Evolutionary conservation across 345 rosid species (phyloP).

Genomic region (Syzygium aqueum): DNA sequence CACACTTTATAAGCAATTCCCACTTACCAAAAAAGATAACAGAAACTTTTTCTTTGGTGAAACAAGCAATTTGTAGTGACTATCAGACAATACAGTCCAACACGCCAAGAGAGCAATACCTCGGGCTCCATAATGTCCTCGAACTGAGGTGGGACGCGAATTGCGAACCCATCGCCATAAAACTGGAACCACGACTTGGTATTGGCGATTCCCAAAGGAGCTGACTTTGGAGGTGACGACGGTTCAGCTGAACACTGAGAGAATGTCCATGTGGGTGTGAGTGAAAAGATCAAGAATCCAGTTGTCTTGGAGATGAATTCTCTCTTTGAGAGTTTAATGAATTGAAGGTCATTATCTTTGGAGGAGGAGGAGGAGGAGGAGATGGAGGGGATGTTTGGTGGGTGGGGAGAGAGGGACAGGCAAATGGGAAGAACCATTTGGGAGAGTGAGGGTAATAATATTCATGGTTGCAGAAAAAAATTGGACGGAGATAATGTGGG

Average conservation of each 20-base stretch:
- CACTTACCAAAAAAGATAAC: background rate
- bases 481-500: constrained; percentile 35
- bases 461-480: constrained; percentile 18
- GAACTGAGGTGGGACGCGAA: constrained; percentile 83
- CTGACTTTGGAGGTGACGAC: constrained; percentile 31
- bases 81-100: background rate
- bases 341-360: constrained; percentile 9
- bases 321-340: constrained; percentile 31
- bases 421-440: constrained; percentile 53
- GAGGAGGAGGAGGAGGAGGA: constrained; percentile 5
- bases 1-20: background rate
- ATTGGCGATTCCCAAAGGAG: constrained; percentile 48
- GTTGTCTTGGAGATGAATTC: constrained; percentile 37
- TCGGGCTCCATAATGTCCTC: constrained; percentile 86
- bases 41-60: background rate
- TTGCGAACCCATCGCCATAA: constrained; percentile 77
- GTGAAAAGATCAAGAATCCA: constrained; percentile 28
- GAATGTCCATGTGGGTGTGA: constrained; percentile 25
- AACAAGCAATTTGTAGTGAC: background rate
- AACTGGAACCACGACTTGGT: constrained; percentile 86
- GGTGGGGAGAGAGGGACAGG: constrained; percentile 26
- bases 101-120: constrained; percentile 19
- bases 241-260: constrained; percentile 43
- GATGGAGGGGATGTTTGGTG: constrained; percentile 20
- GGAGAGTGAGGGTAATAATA: constrained; percentile 1